Base-by-base conservation (phyloP, 1,284 basidiomycete species). In the Marasmius fiardii region DNA sequence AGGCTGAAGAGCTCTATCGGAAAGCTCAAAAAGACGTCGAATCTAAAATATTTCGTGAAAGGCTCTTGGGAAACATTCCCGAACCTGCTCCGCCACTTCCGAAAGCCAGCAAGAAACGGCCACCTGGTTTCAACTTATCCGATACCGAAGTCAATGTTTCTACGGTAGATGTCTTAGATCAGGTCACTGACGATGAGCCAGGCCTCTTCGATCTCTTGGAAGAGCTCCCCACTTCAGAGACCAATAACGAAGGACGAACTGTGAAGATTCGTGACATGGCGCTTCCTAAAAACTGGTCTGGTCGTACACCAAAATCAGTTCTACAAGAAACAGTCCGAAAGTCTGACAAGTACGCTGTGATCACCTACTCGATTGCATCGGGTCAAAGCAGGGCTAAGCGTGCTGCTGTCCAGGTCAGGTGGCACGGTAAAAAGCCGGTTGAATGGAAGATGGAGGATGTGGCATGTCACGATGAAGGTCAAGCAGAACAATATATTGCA, bases 401-500 rank as follows among this genome's bases (percentile, higher is more conserved):
- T 43, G 85, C 85, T 12, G 78, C 81, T 28, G 78, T 94, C 37
- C 82, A 74, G 56, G 80, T 95, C 56, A 77, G 85, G 18, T 95
- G 93, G 91, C 77, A 82, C 48, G 80, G 80, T 14, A 79, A 75
- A 33, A 80, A 79, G 60, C 72, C 77, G 21, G 82, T 86, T 55
- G 81, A 86, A 50, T 96, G 91, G 87, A 70, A 70, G 16, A 98
- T 98, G 92, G 84, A 89, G 1, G 86, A 93, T 57, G 75, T 93
- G 39, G 95, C 91, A 3, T 98, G 96, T 66, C 75, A 83, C 43
- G 83, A 90, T 58, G 79, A 85, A 55, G 67, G 67, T 0, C 93
- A 98, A 66, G 94, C 96, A 3, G 93, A 95, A 66, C 89, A 98
- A 65, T 98, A 94, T 65, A 82, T 97, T 52, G 84, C 96, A 1